Base-by-base conservation (phyloP, 2,329 filamentous ascomycete species). In the Erysiphe pulchra region DNA sequence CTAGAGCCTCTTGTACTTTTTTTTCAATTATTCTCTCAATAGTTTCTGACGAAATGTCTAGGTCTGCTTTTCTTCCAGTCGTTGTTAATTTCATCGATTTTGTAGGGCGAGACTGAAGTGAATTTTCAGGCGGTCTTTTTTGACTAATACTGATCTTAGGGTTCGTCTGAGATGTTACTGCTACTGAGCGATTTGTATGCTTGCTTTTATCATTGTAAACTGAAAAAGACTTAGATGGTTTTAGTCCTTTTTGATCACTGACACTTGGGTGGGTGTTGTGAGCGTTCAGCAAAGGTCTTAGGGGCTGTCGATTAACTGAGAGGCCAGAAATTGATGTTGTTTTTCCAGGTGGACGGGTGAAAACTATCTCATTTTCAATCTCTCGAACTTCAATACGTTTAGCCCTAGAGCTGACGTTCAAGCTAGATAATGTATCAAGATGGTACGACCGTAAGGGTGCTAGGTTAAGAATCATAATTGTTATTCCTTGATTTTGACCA, bases 371-470 rank as follows among this genome's bases (percentile, higher is more conserved):
- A 56, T 95, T 95, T 61, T 95, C 87, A 47, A 93, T 82, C 60
- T 95, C 90, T 44, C 84, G 78, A 11, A 93, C 80, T 60, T 95
- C 87, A 53, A 95, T 94, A 56, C 92, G 84, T 66, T 94, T 94
- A 20, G 87, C 92, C 11, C 87, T 73, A 45, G 90, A 94, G 56
- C 86, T 90, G 56, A 95, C 90, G 57, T 93, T 94, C 45, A 95
- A 65, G 50, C 86, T 93, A 61, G 83, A 92, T 6, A 94, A 68
- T 0, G 87, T 94, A 59, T 95, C 87, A 36, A 93, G 70, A 56
- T 95, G 87, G 58, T 92, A 95, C 53, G 82, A 85, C 50, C 82
- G 75, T n/a, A 92, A 70, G 0, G 90, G 86, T 0, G 87, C 83
- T 2, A 95, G 71, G 56, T 95, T 95, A 34, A 95, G 68, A 48